Evolutionary conservation across 2,329 filamentous ascomycete genomes (phyloP), one percentile per base, ranked within the genome.

Genomic region (Aaosphaeria arxii): DNA sequence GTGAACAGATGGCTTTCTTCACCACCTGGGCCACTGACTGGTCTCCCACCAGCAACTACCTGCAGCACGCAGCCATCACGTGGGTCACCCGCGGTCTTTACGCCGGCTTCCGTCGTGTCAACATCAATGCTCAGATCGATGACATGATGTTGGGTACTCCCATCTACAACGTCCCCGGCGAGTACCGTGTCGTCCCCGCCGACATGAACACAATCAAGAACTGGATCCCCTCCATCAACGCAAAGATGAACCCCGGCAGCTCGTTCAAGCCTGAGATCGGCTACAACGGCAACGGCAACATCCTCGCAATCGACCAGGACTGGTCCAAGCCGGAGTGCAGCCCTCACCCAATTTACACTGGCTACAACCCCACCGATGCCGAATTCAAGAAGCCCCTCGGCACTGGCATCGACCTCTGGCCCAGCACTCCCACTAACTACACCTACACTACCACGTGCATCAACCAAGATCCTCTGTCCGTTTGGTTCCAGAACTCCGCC

Each of bases 401-500:
- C 6, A 56, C 55, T 32, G 61, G 61, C 11, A 45, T 33, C 3
- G 47, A 62, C 44, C 50, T 61, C 43, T 64, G 61, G 61, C 61
- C 61, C 4, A 32, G 49, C 4, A 53, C 56, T 7, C 70, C 71
- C 0, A 66, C 63, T 2, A 50, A 51, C 29, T 80, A 77, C 53
- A 54, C 55, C 43, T 80, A 76, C 74, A 69, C 61, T 9, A 49
- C 62, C 24, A 51, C 55, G 5, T 83, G 80, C 57, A 71, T 70
- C 24, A 56, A 71, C 48, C 57, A 72, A 0, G 79, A 81, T 58
- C 45, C 63, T 4, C 66, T 82, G 9, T 70, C 74, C 31, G 47
- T 58, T n/a, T 83, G 78, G 77, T 80, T 78, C 67, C 58, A 69
- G 40, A 74, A 54, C 24, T 17, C 67, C 5, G 52, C 51, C 11